Base-by-base conservation (phyloP, 176 grass and related monocot species). In the Avena sativa region DNA sequence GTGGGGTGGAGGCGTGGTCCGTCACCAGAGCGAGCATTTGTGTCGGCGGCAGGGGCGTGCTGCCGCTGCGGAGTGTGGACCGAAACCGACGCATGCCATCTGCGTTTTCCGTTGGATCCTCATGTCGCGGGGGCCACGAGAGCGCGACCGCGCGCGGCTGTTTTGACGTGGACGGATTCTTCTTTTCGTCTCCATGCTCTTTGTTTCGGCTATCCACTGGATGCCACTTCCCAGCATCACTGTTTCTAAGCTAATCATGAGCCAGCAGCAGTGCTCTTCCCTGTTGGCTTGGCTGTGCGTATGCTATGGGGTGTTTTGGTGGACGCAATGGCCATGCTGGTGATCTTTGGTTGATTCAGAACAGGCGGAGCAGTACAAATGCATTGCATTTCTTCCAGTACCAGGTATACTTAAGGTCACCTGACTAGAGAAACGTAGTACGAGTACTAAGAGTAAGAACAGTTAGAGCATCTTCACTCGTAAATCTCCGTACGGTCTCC, bases 81-180 rank as follows among this genome's bases (percentile, higher is more conserved):
- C 28, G 28, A 28, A 2, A 28, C 28, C 28, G 28, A 62, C 11
- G n/a, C 60, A 49, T 8, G 44, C 44, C 71, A 3, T 50, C 44
- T 26, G 72, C 49, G 25, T 52, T 74, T 64, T 32, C 73, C 73
- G 48, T 30, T 76, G 48, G 73, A 76, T 76, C 10, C 73, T 76
- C 48, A 19, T 76, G 23, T 51, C 48, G 13, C 13, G 6, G 72
- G 12, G 46, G 12, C 72, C 11, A 28, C 17, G 23, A n/a, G 70
- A 5, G 30, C 19, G 79, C 19, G 79, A 13, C 9, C 2, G 28
- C 9, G 62, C 9, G 79, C 16, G 13, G 13, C 50, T 3, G 58
- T 44, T 46, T 13, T 56, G 58, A 84, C 46, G 26, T 34, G 23
- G 38, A 21, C 21, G 40, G 56, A 84, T 32, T 11, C 16, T 34